Conservation (phyloP, 352 stramenopile genomes). For the Pythium monospermum region DNA sequence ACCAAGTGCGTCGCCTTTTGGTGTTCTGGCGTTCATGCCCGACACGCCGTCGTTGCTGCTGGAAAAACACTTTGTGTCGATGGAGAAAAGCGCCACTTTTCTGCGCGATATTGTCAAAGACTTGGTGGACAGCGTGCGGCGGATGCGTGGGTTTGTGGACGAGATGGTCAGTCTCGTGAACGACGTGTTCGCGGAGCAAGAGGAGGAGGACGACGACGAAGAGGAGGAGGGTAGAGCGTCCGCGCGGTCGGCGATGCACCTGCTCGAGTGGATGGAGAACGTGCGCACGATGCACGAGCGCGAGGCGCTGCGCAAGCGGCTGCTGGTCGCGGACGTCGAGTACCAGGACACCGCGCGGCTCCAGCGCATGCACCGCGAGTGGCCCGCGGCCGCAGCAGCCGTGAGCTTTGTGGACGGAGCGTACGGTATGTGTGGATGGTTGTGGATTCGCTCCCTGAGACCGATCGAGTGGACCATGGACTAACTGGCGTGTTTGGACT, state of each 20-base stretch:
- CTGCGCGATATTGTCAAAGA: conserved; percentile 48
- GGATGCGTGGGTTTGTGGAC: conserved; percentile 33
- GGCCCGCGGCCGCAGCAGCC: conserved; percentile 28
- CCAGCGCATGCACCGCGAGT: conserved; percentile 35
- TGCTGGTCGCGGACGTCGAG: conserved; percentile 45
- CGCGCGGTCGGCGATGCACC: conserved; percentile 7
- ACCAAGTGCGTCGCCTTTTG: conserved; percentile 25
- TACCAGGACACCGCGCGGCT: conserved; percentile 42
- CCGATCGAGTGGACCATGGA: neutral
- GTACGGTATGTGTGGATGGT: conserved; percentile 34
- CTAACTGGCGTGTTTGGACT: neutral
- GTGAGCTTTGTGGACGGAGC: conserved; percentile 40
- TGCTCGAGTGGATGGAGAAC: conserved; percentile 76
- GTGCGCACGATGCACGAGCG: conserved; percentile 62
- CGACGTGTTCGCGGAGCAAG: conserved; percentile 13
- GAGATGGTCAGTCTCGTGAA: conserved; percentile 33
- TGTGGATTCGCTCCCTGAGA: neutral
- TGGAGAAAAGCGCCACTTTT: conserved; percentile 63
- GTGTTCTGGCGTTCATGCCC: conserved; percentile 37
- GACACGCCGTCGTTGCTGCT: conserved; percentile 39
- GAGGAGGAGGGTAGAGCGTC: conserved; percentile 2
- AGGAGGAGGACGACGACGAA: conserved; percentile 10
- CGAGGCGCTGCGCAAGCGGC: conserved; percentile 52
- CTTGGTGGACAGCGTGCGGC: conserved; percentile 36
- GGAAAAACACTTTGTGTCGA: conserved; percentile 55